Evolutionary conservation across 2,329 filamentous ascomycete genomes (phyloP), one percentile per base, ranked within the genome.

Genomic region (Colletotrichum chlorophyti): DNA sequence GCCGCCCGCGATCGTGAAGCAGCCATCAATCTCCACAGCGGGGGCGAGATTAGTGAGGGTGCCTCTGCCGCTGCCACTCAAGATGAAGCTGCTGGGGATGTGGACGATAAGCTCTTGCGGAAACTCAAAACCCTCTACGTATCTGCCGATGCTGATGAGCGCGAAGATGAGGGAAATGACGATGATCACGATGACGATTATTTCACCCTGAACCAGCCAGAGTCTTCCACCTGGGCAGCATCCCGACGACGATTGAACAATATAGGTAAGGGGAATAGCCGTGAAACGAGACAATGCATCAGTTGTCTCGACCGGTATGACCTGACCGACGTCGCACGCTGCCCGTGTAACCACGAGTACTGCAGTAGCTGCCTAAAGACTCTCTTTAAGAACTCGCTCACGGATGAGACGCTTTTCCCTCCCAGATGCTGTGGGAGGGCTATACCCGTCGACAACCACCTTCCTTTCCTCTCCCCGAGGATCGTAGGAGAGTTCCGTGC

Each of bases 351-450:
- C 0, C 81, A 87, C 60, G 64, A 75, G 3, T 87, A 85, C 66
- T 88, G 84, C 63, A 65, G 66, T 0, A 61, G 60, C 1, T 87
- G 85, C 63, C 62, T 87, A 0, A 63, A 64, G 2, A 53, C 60
- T 0, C 73, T 85, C 0, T 82, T 86, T 65, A n/a, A 58, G 1
- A 51, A 65, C 0, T 72, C 80, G 0, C 72, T 81, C 19, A 69
- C 55, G 0, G 80, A 85, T 59, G 80, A 86, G 53, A 72, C 76
- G 0, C 64, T 83, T 0, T 87, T 84, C 54, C 84, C 84, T 0
- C 83, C 84, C 0, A 73, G 74, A 2, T 87, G 84, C 68, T 86
- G 83, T 64, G 57, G 64, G 0, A 62, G 76, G 23, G 54, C 66
- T 0, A 79, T 87, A 5, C 66, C 74, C 0, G 45, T 81, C 1